Conservation (phyloP, 2,329 filamentous ascomycete genomes). For the Epichloe typhina region DNA sequence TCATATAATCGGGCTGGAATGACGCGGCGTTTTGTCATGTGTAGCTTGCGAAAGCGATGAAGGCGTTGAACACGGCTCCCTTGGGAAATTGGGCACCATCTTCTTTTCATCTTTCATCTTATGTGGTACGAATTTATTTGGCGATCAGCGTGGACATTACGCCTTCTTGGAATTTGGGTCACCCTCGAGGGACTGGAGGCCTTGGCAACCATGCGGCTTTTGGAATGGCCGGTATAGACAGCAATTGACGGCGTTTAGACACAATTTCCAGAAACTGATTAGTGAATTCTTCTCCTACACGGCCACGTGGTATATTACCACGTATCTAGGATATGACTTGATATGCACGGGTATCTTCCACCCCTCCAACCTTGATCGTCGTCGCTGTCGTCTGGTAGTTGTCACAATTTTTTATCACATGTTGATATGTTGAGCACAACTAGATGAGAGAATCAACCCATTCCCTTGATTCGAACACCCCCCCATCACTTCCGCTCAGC, state of each 20-base stretch:
- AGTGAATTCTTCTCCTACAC: no score
- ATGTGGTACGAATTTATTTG: not conserved
- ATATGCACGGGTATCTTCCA: no score
- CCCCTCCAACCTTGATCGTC: no score
- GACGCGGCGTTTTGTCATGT: not conserved
- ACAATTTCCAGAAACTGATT: no score
- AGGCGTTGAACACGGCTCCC: not conserved
- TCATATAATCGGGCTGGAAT: not conserved
- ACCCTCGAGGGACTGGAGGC: no score
- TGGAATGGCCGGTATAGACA: slow-evolving; percentile 1
- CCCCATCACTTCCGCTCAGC: not conserved
- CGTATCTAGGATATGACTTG: no score
- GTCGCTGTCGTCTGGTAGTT: no score
- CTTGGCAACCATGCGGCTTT: not conserved
- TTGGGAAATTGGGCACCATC: not conserved
- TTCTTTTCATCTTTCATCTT: not conserved
- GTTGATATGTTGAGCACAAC: no score
- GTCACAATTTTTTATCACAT: no score
- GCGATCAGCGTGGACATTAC: not conserved
- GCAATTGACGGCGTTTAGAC: not conserved
- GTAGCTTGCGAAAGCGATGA: slow-evolving; percentile 3
- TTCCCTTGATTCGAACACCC: no score
- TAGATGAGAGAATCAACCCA: no score
- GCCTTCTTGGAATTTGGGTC: not conserved
- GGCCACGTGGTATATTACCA: no score